Evolutionary conservation across 768 basidiomycete species (phyloP), one percentile per base, ranked within the genome.

Genomic region (Cytidiella melzeri): DNA sequence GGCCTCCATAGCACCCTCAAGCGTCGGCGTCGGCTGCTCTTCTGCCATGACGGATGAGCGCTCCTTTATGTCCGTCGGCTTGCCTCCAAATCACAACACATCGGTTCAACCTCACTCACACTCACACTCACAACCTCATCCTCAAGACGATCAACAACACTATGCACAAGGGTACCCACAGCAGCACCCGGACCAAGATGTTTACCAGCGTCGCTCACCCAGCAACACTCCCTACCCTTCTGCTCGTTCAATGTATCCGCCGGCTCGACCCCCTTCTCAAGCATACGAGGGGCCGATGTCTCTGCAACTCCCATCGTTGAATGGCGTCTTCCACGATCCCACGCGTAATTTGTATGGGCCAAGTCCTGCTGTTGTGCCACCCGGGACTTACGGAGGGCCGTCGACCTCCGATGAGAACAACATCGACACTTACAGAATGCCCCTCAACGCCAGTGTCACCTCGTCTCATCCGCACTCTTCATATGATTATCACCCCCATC

Each of bases 31-130:
- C 54, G 45, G 41, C 28, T 25, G 45, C 45, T 48, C 54, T 55
- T 46, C 48, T 36, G 43, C 53, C 41, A 41, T 55, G 38, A 49
- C 56, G 43, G 53, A 54, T 45, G 45, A 57, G 21, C 50, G 50
- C 25, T 50, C 56, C 40, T 51, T 45, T 46, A 43, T 48, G 27
- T 49, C 52, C 52, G 51, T 18, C 19, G 30, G 21, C 38, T 21
- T 19, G 7, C 15, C 19, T 11, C 6, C 34, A 36, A 45, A 44
- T 12, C n/a, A 38, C 47, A 34, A 12, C 46, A 3, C 48, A 15
- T 47, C 25, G 28, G n/a, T 41, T 23, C 42, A 46, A 39, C 23
- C 18, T 15, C 12, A 39, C 27, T 11, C 28, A 24, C 46, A 40
- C 45, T 24, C 41, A 45, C 23, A 39, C 30, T 24, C 41, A 45